Conservation (phyloP, 768 basidiomycete species). For the Psilocybe azurescens region DNA sequence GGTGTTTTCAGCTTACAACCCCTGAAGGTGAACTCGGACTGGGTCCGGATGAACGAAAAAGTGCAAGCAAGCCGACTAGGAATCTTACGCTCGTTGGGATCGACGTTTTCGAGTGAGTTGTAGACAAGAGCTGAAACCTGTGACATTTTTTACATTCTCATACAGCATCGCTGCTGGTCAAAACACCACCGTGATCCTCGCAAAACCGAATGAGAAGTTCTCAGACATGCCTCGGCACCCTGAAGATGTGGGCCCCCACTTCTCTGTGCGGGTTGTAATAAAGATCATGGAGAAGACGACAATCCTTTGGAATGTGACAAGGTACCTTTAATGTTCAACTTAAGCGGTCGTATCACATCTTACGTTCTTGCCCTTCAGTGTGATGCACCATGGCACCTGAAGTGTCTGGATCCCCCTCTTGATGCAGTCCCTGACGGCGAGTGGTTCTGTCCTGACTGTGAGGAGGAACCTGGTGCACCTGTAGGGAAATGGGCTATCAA, state of each 20-base stretch:
- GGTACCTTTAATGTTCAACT: conserved; percentile 43
- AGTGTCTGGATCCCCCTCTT: conserved; percentile 82
- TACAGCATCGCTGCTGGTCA: conserved; percentile 83
- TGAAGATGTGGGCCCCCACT: conserved; percentile 66
- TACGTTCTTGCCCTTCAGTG: conserved; percentile 56
- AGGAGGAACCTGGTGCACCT: conserved; percentile 60
- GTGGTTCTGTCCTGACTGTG: conserved; percentile 89
- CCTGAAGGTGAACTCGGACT: conserved; percentile 76
- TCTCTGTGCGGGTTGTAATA: conserved; percentile 72
- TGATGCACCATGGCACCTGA: conserved; percentile 86
- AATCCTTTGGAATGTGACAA: conserved; percentile 90
- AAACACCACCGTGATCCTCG: conserved; percentile 86
- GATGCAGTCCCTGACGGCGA: conserved; percentile 82
- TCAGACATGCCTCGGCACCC: conserved; percentile 86
- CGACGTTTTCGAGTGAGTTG: conserved; percentile 72
- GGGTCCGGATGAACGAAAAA: conserved; percentile 82
- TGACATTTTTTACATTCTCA: background rate
- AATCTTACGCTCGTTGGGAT: conserved; percentile 77
- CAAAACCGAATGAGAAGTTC: conserved; percentile 72
- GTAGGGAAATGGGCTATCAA: conserved; percentile 44
- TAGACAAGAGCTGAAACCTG: background rate
- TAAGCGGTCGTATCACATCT: background rate
- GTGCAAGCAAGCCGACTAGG: conserved; percentile 80
- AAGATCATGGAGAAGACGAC: conserved; percentile 75
- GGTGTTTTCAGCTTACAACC: background rate